phyloP scores from a whole-genome alignment of 1,139 yeast genomes.

The Diutina pseudorugosa region DNA sequence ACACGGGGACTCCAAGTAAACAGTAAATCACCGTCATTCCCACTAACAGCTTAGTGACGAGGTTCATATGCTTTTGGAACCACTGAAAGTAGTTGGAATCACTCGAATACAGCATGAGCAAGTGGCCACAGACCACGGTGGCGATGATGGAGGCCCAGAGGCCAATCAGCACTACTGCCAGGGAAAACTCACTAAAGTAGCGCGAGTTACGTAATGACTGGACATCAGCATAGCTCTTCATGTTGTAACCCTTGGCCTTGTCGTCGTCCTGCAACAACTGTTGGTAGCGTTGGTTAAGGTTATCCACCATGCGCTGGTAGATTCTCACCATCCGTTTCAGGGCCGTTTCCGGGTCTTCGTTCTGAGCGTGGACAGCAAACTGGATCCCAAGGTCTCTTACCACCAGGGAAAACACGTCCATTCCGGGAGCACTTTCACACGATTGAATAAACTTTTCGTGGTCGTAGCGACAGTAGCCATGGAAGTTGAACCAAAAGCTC shows the following conservation, averaged over 20 bases:
- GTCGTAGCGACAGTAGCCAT: slow-evolving; percentile 1
- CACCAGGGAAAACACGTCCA: neutral
- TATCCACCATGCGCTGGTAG: neutral
- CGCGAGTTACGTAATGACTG: neutral
- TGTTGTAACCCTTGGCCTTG: neutral
- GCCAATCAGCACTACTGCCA: neutral
- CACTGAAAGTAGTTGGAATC: neutral
- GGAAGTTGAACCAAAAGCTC: neutral
- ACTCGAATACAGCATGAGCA: neutral
- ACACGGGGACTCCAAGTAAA: neutral
- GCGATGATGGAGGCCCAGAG: neutral
- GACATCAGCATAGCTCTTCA: neutral
- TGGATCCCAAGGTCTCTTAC: neutral
- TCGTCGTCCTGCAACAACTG: neutral
- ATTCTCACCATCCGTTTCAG: neutral
- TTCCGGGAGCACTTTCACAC: neutral
- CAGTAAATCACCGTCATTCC: neutral
- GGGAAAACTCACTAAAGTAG: neutral
- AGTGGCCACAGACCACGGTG: neutral
- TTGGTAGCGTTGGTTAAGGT: neutral
- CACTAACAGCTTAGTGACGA: neutral
- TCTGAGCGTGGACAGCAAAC: neutral
- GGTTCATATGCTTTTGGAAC: neutral
- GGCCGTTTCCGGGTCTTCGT: neutral
- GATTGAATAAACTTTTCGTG: no score